A percentile compares a stretch with the other conserved stretches of the same genome.
phyloP scores from a whole-genome alignment of 305 asterid genomes.

The Solanum hybrid region DNA sequence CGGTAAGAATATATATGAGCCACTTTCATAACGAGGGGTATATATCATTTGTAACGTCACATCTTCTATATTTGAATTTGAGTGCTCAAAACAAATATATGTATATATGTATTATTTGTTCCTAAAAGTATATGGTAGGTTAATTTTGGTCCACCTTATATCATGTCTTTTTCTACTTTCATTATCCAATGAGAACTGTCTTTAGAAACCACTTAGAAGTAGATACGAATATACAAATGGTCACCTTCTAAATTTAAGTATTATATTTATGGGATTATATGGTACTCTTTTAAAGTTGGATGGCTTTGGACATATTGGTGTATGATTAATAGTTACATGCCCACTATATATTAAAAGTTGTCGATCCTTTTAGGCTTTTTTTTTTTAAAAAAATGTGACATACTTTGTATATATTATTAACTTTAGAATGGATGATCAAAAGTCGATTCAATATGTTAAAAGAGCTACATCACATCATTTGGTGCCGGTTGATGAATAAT shows the following conservation, averaged over 20 bases:
- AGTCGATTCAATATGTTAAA: neutral
- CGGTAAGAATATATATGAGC: fast-evolving
- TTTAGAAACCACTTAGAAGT: neutral
- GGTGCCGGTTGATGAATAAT: neutral
- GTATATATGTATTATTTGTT: neutral
- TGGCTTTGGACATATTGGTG: neutral
- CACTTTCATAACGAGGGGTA: neutral
- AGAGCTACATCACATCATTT: neutral
- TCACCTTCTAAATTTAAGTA: neutral
- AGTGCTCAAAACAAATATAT: neutral
- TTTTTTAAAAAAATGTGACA: neutral
- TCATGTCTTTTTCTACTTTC: neutral
- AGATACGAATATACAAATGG: neutral
- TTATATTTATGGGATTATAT: neutral
- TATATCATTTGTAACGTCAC: no score
- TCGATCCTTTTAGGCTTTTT: neutral
- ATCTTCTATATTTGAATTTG: neutral
- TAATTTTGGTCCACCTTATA: neutral
- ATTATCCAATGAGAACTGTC: neutral
- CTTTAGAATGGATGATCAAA: neutral
- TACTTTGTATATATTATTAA: neutral
- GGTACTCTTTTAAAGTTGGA: neutral
- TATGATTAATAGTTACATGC: neutral
- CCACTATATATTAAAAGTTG: neutral
- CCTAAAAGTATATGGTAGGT: neutral